Conservation (phyloP, 164 flowering plant genomes). For the Vitis amurensis region DNA sequence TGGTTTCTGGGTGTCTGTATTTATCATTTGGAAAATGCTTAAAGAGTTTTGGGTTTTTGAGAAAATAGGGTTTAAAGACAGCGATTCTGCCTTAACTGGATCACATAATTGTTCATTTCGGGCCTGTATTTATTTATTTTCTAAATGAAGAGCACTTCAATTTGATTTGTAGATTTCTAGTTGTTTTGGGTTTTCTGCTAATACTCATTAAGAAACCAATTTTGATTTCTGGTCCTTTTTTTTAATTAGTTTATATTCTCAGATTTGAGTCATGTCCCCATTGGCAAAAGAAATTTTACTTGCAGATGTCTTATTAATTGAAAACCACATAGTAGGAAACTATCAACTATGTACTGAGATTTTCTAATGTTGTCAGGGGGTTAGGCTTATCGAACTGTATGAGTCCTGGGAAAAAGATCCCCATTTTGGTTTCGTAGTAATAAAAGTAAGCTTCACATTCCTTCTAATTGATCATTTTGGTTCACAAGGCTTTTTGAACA, state of each 20-base stretch:
- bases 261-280: too few species aligned
- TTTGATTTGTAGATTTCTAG: too few species aligned
- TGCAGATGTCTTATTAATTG: too few species aligned
- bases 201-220: too few species aligned
- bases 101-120: too few species aligned
- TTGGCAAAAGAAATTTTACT: too few species aligned
- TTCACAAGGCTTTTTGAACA: background rate
- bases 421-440: constrained; percentile 47
- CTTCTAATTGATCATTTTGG: background rate
- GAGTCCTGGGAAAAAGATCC: constrained; percentile 60
- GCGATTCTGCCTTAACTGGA: too few species aligned
- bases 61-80: too few species aligned
- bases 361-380: constrained; percentile 30
- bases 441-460: constrained; percentile 43
- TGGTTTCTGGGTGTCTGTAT: background rate
- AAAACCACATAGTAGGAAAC: too few species aligned
- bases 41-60: too few species aligned
- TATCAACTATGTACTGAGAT: background rate
- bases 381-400: constrained; percentile 47
- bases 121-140: too few species aligned
- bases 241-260: background rate
- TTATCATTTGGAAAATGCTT: background rate
- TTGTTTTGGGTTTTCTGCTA: background rate
- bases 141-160: too few species aligned
- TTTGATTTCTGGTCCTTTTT: background rate